Evolutionary conservation across 108 stramenopile species (phyloP).

Genomic region (Cyclotella choctawhatcheeana): DNA sequence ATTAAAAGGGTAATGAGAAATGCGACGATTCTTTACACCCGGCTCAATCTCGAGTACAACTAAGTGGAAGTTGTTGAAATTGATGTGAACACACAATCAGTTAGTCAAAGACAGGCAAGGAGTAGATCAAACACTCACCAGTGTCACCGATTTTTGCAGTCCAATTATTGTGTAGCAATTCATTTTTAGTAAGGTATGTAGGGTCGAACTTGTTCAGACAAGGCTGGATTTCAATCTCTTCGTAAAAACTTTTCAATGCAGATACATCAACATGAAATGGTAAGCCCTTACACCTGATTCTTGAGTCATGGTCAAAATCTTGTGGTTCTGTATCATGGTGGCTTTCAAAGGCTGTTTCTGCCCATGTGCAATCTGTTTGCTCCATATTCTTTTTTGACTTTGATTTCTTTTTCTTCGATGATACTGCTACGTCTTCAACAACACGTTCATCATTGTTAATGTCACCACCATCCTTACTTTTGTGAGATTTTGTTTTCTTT

Average conservation of each 20-base stretch:
- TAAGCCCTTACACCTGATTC: background rate
- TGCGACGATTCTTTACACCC: slow-evolving; percentile 25
- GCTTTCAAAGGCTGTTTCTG: background rate
- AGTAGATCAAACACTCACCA: background rate
- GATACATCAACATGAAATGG: slow-evolving; percentile 71
- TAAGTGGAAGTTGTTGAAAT: too few species aligned
- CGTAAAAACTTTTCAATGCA: slow-evolving; percentile 55
- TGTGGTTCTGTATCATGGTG: background rate
- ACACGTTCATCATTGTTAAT: too few species aligned
- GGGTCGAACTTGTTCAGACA: slow-evolving; percentile 42
- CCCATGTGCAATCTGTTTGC: too few species aligned
- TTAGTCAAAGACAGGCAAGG: background rate
- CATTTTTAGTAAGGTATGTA: slow-evolving; percentile 7
- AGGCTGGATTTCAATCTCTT: slow-evolving; percentile 51
- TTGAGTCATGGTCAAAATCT: background rate
- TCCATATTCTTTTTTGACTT: too few species aligned
- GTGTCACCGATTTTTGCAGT: slow-evolving; percentile 68
- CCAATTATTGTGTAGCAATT: slow-evolving; percentile 25
- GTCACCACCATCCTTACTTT: too few species aligned
- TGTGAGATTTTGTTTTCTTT: too few species aligned
- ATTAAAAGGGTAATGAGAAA: slow-evolving; percentile 53
- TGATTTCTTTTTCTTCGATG: too few species aligned
- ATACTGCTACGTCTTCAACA: too few species aligned
- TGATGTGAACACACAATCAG: background rate
- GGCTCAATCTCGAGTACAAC: slow-evolving; percentile 59